Conservation (phyloP, 2,329 filamentous ascomycete genomes). For the Botrytis cinerea region DNA sequence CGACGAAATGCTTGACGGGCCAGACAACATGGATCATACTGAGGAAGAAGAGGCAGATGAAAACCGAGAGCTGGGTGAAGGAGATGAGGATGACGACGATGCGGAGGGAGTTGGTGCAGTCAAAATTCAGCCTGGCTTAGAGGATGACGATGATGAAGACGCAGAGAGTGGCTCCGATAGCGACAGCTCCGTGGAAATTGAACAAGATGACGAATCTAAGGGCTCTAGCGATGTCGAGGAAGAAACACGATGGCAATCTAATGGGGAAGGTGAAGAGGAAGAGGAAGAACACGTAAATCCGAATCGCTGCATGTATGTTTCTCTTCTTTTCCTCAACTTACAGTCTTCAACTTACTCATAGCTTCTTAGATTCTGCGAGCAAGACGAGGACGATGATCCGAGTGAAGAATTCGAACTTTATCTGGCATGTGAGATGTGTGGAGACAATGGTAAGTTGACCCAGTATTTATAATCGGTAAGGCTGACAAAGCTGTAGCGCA, state of each 20-base stretch:
- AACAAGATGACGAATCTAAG: constrained; percentile 53
- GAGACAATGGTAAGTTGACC: constrained; percentile 72
- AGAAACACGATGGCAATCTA: constrained; percentile 55
- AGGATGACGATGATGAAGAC: constrained; percentile 45
- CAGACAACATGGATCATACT: constrained; percentile 39
- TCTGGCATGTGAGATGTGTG: constrained; percentile 74
- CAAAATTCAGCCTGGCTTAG: constrained; percentile 40
- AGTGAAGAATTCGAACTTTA: constrained; percentile 79
- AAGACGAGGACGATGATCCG: constrained; percentile 81
- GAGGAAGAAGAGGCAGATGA: constrained; percentile 44
- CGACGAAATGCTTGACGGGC: constrained; percentile 40
- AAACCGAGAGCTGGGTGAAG: constrained; percentile 47
- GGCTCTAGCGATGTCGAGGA: constrained; percentile 61
- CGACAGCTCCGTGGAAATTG: constrained; percentile 34
- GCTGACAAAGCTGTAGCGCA: constrained; percentile 69
- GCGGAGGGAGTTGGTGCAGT: constrained; percentile 42
- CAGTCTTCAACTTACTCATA: constrained; percentile 35
- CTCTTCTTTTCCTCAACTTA: neutral
- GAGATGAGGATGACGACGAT: constrained; percentile 47
- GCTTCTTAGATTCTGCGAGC: constrained; percentile 71
- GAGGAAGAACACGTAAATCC: constrained; percentile 55
- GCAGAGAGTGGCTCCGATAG: constrained; percentile 40
- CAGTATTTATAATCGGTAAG: constrained; percentile 34
- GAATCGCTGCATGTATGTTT: constrained; percentile 65
- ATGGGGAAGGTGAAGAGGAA: constrained; percentile 53